phyloP scores from a whole-genome alignment of 352 stramenopile genomes.

The Blastocystis sp. region DNA sequence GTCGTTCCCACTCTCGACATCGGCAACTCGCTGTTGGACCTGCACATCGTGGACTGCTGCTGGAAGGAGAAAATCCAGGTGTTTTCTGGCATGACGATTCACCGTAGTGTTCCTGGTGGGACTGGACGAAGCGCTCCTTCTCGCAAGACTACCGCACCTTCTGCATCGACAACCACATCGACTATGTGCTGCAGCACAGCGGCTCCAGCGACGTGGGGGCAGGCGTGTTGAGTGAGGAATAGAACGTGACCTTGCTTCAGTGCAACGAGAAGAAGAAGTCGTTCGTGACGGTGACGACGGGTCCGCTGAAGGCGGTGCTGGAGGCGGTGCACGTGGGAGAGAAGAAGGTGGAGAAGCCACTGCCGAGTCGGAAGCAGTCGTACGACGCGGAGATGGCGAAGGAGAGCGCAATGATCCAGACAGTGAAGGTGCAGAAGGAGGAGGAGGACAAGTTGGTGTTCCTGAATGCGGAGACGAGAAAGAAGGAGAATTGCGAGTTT shows the following conservation, averaged over 20 bases:
- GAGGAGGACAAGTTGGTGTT: neutral
- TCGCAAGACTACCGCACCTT: neutral
- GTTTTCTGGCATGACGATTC: neutral
- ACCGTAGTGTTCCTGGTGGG: conserved; percentile 24
- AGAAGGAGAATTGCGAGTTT: conserved; percentile 8
- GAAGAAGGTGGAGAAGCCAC: neutral
- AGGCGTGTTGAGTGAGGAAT: neutral
- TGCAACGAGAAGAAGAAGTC: neutral
- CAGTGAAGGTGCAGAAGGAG: neutral
- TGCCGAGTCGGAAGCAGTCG: neutral
- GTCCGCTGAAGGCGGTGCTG: neutral
- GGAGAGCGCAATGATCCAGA: neutral
- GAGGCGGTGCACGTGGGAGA: neutral
- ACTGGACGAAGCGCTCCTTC: neutral
- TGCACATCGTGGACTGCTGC: neutral
- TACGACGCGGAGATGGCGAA: neutral
- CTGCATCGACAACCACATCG: conserved; percentile 11
- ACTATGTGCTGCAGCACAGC: neutral
- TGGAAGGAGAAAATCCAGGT: neutral
- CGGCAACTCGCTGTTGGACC: neutral
- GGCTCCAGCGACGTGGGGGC: neutral
- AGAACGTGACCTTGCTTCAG: neutral
- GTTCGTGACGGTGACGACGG: neutral
- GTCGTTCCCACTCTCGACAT: neutral
- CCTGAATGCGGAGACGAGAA: conserved; percentile 21